A percentile compares a stretch with the other conserved stretches of the same genome.
These are phyloP conservation scores for Terfezia boudieri DNA, from an alignment of 495 filamentous ascomycete species.

Conservation along the genomic window DNA sequence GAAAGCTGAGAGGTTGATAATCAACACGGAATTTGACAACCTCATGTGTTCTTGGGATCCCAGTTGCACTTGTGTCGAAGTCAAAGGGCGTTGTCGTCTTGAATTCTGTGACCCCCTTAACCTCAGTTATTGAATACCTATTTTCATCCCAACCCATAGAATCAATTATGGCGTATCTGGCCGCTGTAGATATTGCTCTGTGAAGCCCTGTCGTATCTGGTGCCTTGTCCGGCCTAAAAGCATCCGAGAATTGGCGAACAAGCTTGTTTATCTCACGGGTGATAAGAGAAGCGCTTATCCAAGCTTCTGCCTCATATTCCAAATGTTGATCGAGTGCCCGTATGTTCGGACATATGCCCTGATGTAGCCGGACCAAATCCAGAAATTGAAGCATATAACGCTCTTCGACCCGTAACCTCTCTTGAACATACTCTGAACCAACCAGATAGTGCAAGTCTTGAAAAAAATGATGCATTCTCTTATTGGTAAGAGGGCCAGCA, in stretches of 20 bases:
- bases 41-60: constrained; percentile 25
- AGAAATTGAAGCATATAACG: constrained; percentile 84
- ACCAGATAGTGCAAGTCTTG: constrained; percentile 77
- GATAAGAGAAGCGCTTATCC: constrained; percentile 88
- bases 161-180: constrained; percentile 58
- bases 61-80: constrained; percentile 38
- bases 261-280: constrained; percentile 86
- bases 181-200: constrained; percentile 50
- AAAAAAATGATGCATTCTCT: constrained; percentile 94
- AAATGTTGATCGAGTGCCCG: constrained; percentile 86
- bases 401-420: constrained; percentile 55
- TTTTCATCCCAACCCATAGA: constrained; percentile 74
- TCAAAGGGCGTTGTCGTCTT: constrained; percentile 56
- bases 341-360: constrained; percentile 88
- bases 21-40: constrained; percentile 78
- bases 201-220: constrained; percentile 35
- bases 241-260: constrained; percentile 66
- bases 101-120: constrained; percentile 63
- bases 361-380: constrained; percentile 81
- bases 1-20: constrained; percentile 81
- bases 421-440: constrained; percentile 63
- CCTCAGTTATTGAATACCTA: constrained; percentile 63
- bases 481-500: constrained; percentile 74
- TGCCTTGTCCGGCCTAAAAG: constrained; percentile 46
- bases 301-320: constrained; percentile 93